Conservation (phyloP, 2,329 filamentous ascomycete species). For the Proliferodiscus dingleyae region DNA sequence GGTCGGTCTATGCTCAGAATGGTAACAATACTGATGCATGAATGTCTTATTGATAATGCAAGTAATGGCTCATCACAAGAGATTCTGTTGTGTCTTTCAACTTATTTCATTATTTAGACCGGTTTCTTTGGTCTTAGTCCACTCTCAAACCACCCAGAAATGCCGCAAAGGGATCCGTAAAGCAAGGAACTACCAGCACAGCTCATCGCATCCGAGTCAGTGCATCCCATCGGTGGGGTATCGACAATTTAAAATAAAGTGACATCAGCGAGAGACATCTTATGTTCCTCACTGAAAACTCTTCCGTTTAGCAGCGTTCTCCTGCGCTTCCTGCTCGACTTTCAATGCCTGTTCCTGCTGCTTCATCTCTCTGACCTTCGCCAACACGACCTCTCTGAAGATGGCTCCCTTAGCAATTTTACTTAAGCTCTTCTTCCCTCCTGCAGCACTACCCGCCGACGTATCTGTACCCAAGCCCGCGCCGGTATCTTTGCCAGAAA, state of each 20-base stretch:
- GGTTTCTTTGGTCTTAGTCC: not conserved
- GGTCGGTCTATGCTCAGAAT: too few relatives aligned
- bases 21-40: too few relatives aligned
- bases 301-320: conserved; percentile 25
- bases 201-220: not conserved
- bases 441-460: conserved; percentile 11
- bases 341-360: conserved; percentile 72
- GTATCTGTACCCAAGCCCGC: conserved; percentile 10
- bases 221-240: conserved; percentile 14
- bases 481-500: conserved; percentile 14
- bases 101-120: not conserved
- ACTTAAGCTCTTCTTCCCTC: conserved; percentile 40
- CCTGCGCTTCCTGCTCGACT: conserved; percentile 40
- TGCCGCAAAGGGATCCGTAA: not conserved
- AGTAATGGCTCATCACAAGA: not conserved
- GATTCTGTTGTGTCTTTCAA: not conserved
- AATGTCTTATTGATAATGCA: too few relatives aligned
- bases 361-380: conserved; percentile 90
- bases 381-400: conserved; percentile 89
- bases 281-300: conserved; percentile 4
- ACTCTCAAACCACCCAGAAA: not conserved
- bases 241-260: conserved; percentile 6
- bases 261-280: not conserved
- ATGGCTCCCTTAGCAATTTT: conserved; percentile 62
- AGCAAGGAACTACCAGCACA: not conserved